Evolutionary conservation across 495 filamentous ascomycete species (phyloP).

Genomic region (Aspergillus mulundensis): DNA sequence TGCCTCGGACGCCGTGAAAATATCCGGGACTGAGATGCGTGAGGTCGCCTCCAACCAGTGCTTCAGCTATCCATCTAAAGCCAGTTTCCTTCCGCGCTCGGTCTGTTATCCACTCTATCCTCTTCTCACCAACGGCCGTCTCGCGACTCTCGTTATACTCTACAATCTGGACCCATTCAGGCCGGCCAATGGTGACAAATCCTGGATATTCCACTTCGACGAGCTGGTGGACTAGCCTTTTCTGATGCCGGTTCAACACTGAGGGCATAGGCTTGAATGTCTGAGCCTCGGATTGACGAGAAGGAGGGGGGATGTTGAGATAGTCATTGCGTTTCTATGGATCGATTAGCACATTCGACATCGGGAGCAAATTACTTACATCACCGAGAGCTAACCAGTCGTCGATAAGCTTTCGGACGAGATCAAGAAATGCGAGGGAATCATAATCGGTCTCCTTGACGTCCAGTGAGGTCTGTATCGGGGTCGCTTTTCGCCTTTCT

Average conservation of each 20-base stretch:
- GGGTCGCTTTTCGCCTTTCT: constrained; percentile 29
- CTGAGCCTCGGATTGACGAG: neutral
- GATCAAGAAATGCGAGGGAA: constrained; percentile 52
- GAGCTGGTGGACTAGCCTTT: constrained; percentile 64
- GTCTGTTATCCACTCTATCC: constrained; percentile 34
- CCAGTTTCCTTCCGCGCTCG: constrained; percentile 51
- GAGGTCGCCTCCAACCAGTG: constrained; percentile 57
- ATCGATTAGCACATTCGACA: constrained; percentile 2
- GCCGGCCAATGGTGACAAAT: constrained; percentile 42
- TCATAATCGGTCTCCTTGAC: constrained; percentile 52
- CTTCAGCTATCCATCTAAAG: constrained; percentile 68
- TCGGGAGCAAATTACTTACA: constrained; percentile 13
- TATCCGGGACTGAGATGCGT: constrained; percentile 41
- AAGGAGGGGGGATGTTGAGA: constrained; percentile 32
- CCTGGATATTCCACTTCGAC: constrained; percentile 60
- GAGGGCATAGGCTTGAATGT: constrained; percentile 10
- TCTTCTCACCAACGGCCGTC: constrained; percentile 32
- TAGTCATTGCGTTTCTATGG: constrained; percentile 20
- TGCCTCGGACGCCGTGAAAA: constrained; percentile 26
- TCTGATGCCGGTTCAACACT: constrained; percentile 50
- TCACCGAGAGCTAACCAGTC: constrained; percentile 39
- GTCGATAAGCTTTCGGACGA: constrained; percentile 39
- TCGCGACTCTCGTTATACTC: constrained; percentile 47
- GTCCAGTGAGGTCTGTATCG: constrained; percentile 35
- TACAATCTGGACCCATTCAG: constrained; percentile 51